Base-by-base conservation (phyloP, 2,329 filamentous ascomycete genomes). In the Ascochyta rabiei region DNA sequence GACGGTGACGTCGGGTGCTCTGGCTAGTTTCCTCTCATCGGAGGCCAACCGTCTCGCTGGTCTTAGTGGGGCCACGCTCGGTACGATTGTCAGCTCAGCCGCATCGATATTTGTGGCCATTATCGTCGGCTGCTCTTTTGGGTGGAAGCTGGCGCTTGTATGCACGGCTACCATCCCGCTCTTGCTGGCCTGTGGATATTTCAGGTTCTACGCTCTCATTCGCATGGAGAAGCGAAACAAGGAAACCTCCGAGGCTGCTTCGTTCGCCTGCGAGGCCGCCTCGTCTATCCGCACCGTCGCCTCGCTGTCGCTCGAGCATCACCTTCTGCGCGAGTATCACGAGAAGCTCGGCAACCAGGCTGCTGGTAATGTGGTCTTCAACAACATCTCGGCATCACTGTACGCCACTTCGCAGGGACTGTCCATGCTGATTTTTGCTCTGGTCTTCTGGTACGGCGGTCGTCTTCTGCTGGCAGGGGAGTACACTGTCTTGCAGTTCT, bases 251-350 rank as follows among this genome's bases (percentile, higher is more conserved):
- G 82, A 84, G 31, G 96, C 92, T 48, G 93, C 93, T 6, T 89
- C 88, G 45, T 98, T 90, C 72, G 95, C 95, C 9, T 96, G 93
- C 50, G 95, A 99, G 75, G 93, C 93, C 38, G 96, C 95, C 21
- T 93, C 90, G 1, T 90, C 93, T 5, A 97, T 98, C 64, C 89
- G 93, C 48, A 98, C 95, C 4, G 93, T 98, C n/a, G 93, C 93
- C 4, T 89, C 91, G 2, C 82, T 98, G 33, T 97, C 93, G 0
- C 86, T 93, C 7, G 95, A 99, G 76, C 76, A 84, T 0, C 91
- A 96, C 69, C 91, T 98, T 1, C 83, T 91, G 64, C 67, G 75
- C 3, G 82, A 88, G 47, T 99, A 98, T 75, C 86, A 86, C 52
- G 69, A 77, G 0, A 87, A 89, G 35, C 84, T 98, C 12, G 85